Evolutionary conservation across 805 yeast species (phyloP).

Genomic region (Saturnispora serradocipensis): DNA sequence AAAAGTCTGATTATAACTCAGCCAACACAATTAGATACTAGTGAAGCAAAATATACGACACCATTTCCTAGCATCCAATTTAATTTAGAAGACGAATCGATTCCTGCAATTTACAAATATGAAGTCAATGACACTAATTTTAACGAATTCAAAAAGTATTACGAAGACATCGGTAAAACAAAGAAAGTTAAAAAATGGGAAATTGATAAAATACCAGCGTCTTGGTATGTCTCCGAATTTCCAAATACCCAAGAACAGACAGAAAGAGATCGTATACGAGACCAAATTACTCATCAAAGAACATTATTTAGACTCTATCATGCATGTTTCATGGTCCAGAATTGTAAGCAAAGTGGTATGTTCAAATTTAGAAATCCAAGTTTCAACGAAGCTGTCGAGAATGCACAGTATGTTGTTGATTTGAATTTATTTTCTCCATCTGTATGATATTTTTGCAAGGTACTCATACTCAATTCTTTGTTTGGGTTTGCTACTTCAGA

Average conservation of each 20-base stretch:
- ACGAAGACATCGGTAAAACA: conserved; percentile 14
- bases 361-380: conserved; percentile 37
- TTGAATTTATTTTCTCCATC: neutral
- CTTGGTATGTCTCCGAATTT: conserved; percentile 50
- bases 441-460: too few relatives aligned
- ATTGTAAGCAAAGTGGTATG: conserved; percentile 27
- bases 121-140: conserved; percentile 20
- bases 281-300: conserved; percentile 26
- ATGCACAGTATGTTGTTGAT: conserved; percentile 10
- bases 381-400: conserved; percentile 30
- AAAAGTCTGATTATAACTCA: neutral
- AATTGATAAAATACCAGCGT: conserved; percentile 39
- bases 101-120: conserved; percentile 23
- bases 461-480: neutral
- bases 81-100: conserved; percentile 17
- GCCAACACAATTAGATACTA: neutral
- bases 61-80: conserved; percentile 20
- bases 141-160: conserved; percentile 3
- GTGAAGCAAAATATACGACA: conserved; percentile 10
- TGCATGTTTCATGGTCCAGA: conserved; percentile 28
- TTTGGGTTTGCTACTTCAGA: neutral
- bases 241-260: conserved; percentile 45
- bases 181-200: conserved; percentile 24
- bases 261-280: conserved; percentile 26
- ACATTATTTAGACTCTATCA: conserved; percentile 37